Conservation (phyloP, 192 early-diverging fungal species). For the Coemansia aciculifera region DNA sequence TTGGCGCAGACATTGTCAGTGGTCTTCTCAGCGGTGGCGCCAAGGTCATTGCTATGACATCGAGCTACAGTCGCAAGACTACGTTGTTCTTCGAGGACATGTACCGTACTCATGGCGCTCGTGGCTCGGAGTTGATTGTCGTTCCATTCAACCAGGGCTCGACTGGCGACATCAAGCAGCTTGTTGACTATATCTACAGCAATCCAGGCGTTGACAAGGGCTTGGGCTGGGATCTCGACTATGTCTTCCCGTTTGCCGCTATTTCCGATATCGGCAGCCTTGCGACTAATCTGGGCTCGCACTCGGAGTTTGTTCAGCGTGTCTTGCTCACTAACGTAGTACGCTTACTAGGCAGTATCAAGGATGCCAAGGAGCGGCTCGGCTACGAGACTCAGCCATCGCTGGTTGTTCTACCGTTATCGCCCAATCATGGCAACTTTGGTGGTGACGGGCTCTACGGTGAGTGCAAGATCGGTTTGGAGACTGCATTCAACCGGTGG, state of each 20-base stretch:
- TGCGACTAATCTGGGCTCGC: constrained; percentile 78
- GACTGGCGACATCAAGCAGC: constrained; percentile 68
- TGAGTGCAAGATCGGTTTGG: constrained; percentile 94
- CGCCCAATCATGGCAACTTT: constrained; percentile 96
- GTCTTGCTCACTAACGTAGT: constrained; percentile 93
- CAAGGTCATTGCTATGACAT: constrained; percentile 83
- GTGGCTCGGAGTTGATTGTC: constrained; percentile 78
- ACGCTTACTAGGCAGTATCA: constrained; percentile 83
- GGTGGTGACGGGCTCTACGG: constrained; percentile 92
- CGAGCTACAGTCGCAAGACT: constrained; percentile 74
- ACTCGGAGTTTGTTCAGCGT: constrained; percentile 89
- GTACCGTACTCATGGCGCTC: constrained; percentile 86
- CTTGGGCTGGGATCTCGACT: constrained; percentile 92
- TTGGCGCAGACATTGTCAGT: constrained; percentile 85
- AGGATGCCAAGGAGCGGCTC: constrained; percentile 73
- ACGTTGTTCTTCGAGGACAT: constrained; percentile 85
- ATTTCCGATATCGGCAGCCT: constrained; percentile 86
- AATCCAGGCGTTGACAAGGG: constrained; percentile 56
- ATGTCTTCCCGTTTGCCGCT: constrained; percentile 92
- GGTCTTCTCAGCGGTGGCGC: constrained; percentile 86
- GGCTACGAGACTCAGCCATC: constrained; percentile 84
- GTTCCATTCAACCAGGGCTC: constrained; percentile 96
- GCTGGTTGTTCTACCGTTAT: constrained; percentile 83
- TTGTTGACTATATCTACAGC: constrained; percentile 90
- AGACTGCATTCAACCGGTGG: constrained; percentile 91